These are phyloP conservation scores for Salvia sclarea DNA, from an alignment of 305 asterid genomes.

Conservation along the genomic window DNA sequence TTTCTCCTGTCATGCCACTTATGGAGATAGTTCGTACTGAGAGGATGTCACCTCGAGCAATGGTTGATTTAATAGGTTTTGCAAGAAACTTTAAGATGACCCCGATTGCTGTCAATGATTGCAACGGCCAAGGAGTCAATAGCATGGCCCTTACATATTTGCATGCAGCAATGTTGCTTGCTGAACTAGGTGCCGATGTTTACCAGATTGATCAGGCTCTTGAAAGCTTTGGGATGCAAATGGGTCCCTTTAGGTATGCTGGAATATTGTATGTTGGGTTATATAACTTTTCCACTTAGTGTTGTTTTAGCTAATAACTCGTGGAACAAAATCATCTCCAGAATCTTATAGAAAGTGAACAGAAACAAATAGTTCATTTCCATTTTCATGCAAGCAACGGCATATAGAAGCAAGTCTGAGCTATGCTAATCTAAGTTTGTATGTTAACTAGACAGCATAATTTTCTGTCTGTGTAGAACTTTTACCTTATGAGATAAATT, in stretches of 20 bases:
- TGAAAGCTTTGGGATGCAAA: conserved; percentile 47
- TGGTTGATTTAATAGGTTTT: conserved; percentile 43
- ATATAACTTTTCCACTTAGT: neutral
- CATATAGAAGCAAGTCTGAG: conserved; percentile 1
- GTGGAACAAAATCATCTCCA: conserved; percentile 3
- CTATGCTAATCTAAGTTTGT: neutral
- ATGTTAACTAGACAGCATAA: neutral
- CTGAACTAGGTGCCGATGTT: conserved; percentile 45
- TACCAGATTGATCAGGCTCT: conserved; percentile 49
- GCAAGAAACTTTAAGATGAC: conserved; percentile 51
- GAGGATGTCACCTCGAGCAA: conserved; percentile 44
- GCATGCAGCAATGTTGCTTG: conserved; percentile 45
- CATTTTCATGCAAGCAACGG: neutral
- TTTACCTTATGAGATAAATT: conserved; percentile 1
- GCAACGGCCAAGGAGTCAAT: conserved; percentile 41
- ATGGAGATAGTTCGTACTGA: conserved; percentile 48
- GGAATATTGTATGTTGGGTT: neutral
- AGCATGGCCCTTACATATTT: conserved; percentile 44
- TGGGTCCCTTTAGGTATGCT: conserved; percentile 55
- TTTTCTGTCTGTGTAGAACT: conserved; percentile 8
- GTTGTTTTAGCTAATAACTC: neutral
- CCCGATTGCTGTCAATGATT: conserved; percentile 43
- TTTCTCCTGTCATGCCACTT: conserved; percentile 42
- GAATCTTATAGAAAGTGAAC: conserved; percentile 20
- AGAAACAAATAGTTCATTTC: neutral